Evolutionary conservation across 441 rosid species (phyloP).

Genomic region (Brassica balearica): DNA sequence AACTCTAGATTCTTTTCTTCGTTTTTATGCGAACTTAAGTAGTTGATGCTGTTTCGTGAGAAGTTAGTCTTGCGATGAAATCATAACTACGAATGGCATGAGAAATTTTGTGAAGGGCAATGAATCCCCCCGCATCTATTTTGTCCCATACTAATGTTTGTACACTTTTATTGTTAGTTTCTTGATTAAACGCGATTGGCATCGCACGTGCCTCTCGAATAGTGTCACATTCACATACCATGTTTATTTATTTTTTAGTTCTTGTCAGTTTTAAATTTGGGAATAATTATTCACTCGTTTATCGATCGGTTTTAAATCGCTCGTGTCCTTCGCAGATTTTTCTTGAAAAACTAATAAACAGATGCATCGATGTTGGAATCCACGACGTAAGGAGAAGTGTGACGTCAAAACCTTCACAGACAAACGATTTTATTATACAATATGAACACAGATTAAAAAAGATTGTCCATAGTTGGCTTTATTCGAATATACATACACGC

Average conservation of each 20-base stretch:
- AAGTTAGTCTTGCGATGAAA: constrained; percentile 28
- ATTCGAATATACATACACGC: not conserved
- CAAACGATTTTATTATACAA: constrained; percentile 21
- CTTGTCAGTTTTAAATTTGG: constrained; percentile 35
- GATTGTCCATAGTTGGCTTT: not conserved
- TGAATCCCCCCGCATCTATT: too few relatives aligned
- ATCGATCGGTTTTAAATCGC: constrained; percentile 17
- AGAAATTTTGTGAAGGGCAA: not conserved
- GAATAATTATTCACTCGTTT: constrained; percentile 16
- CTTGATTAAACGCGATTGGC: constrained; percentile 34
- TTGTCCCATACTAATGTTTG: not conserved
- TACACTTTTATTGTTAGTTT: not conserved
- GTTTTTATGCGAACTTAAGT: not conserved
- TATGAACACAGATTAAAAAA: not conserved
- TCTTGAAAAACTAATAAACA: not conserved
- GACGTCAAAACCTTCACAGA: constrained; percentile 41
- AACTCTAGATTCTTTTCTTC: too few relatives aligned
- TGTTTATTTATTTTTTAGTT: not conserved
- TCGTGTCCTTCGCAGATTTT: constrained; percentile 17
- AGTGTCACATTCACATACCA: constrained; percentile 47
- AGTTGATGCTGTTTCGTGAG: constrained; percentile 12
- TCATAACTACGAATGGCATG: constrained; percentile 30
- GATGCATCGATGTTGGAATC: constrained; percentile 42
- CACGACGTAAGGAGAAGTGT: constrained; percentile 30
- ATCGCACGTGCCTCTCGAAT: constrained; percentile 52